Base-by-base conservation (phyloP, 495 filamentous ascomycete genomes). In the Pyrenopolyporus hunteri region DNA sequence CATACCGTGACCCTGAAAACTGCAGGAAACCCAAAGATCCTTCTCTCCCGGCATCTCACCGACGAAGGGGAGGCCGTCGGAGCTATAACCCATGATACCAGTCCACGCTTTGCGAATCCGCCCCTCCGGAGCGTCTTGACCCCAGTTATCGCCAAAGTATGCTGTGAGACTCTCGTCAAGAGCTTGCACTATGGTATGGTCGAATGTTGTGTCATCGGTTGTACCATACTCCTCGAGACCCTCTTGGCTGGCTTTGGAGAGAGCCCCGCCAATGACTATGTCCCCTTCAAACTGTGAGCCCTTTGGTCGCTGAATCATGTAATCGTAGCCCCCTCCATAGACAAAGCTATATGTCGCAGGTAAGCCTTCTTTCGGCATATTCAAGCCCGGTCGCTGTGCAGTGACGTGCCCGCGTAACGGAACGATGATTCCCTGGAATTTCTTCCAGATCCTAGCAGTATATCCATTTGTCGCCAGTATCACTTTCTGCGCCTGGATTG, bases 391-490 rank as follows among this genome's bases (percentile, higher is more conserved):
- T 3, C 82, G 69, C 37, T 87, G 88, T 5, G 85, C 83, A 0
- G 83, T 82, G 40, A 91, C 82, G 57, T 88, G 86, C n/a, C 86
- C 86, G 20, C 87, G 79, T 13, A 89, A 70, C 1, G 88, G 89
- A 3, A 90, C 81, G 42, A 91, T 84, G 13, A 80, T 63, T n/a
- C 82, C 80, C 50, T 80, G 79, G 46, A 90, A 82, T 14, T 74
- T 64, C 3, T 81, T 78, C 33, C 82, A 76, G 9, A 91, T 71
- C 11, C 73, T 75, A 1, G 85, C 82, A 1, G 87, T 85, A 63
- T 90, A 91, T 17, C 85, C 89, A 53, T 92, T 92, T 25, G 87
- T 91, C 20, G 88, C 89, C 42, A 90, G 68, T 6, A 91, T 76
- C 2, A 91, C 76, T 37, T 78, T 81, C 19, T 57, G 57, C 0